These are phyloP conservation scores for Didymella pomorum DNA, from an alignment of 2,329 filamentous ascomycete genomes.

Conservation along the genomic window DNA sequence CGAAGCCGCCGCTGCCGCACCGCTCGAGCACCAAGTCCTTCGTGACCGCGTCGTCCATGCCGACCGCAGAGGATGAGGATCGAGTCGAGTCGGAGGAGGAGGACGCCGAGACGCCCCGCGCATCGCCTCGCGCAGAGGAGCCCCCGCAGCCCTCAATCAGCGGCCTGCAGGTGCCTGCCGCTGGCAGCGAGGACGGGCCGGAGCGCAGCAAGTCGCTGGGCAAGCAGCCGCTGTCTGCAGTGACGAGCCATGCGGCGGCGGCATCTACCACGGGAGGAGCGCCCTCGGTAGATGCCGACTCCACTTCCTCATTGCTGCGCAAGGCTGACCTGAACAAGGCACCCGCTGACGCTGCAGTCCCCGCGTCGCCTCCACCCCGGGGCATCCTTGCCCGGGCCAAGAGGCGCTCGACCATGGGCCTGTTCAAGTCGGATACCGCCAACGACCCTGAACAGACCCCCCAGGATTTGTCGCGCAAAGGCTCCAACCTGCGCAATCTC, in stretches of 20 bases:
- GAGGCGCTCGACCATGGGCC: conserved; percentile 35
- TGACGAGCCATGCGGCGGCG: conserved; percentile 37
- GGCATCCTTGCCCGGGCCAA: conserved; percentile 42
- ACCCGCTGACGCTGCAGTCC: conserved; percentile 31
- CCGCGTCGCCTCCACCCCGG: conserved; percentile 30
- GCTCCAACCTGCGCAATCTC: conserved; percentile 45
- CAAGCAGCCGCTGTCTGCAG: conserved; percentile 42
- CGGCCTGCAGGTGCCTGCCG: conserved; percentile 40
- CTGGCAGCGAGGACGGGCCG: conserved; percentile 13
- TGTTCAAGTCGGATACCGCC: conserved; percentile 23
- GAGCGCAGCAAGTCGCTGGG: conserved; percentile 30
- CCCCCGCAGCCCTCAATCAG: conserved; percentile 35
- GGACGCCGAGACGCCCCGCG: conserved; percentile 9
- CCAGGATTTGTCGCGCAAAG: conserved; percentile 33
- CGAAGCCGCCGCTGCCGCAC: conserved; percentile 21
- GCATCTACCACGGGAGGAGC: conserved; percentile 37
- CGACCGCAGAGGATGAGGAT: conserved; percentile 9
- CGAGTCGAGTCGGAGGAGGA: conserved; percentile 10
- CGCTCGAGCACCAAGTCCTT: conserved; percentile 45
- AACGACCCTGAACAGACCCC: conserved; percentile 16
- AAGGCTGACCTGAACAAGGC: conserved; percentile 48
- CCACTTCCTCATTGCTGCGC: conserved; percentile 49
- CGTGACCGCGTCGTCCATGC: conserved; percentile 43
- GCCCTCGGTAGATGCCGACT: conserved; percentile 47
- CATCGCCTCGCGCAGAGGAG: conserved; percentile 20